These are phyloP conservation scores for Cercospora beticola DNA, from an alignment of 2,329 filamentous ascomycete species.

Conservation along the genomic window DNA sequence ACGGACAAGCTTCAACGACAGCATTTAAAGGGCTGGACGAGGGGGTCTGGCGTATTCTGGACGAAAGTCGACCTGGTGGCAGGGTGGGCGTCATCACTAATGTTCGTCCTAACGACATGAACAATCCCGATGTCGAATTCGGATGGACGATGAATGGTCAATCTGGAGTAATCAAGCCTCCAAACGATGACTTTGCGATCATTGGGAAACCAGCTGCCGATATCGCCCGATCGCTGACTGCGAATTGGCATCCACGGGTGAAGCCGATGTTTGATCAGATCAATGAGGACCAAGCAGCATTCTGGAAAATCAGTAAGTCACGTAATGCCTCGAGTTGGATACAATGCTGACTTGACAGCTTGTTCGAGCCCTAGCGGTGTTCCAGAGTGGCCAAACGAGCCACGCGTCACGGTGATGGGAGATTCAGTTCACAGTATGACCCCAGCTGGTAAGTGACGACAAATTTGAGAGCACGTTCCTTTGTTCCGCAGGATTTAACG, in stretches of 20 bases:
- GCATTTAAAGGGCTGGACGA: constrained; percentile 64
- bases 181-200: constrained; percentile 61
- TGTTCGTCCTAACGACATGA: constrained; percentile 59
- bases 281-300: constrained; percentile 57
- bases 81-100: constrained; percentile 62
- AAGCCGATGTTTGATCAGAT: constrained; percentile 60
- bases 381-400: constrained; percentile 60
- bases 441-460: constrained; percentile 36
- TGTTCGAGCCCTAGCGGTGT: constrained; percentile 61
- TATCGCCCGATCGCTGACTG: constrained; percentile 56
- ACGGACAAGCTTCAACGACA: constrained; percentile 62
- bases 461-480: neutral
- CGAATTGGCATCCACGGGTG: constrained; percentile 57
- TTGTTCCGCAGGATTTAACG: no score
- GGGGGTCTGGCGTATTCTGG: constrained; percentile 59
- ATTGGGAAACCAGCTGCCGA: constrained; percentile 58
- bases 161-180: constrained; percentile 58
- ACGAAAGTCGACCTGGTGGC: constrained; percentile 50
- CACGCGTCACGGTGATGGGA: constrained; percentile 59
- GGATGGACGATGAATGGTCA: constrained; percentile 64
- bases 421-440: constrained; percentile 61
- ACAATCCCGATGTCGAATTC: constrained; percentile 57
- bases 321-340: neutral
- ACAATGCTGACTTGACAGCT: constrained; percentile 27
- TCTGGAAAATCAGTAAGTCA: constrained; percentile 60